Evolutionary conservation across 1,284 basidiomycete species (phyloP).

Genomic region (Pulchroboletus neoregius): DNA sequence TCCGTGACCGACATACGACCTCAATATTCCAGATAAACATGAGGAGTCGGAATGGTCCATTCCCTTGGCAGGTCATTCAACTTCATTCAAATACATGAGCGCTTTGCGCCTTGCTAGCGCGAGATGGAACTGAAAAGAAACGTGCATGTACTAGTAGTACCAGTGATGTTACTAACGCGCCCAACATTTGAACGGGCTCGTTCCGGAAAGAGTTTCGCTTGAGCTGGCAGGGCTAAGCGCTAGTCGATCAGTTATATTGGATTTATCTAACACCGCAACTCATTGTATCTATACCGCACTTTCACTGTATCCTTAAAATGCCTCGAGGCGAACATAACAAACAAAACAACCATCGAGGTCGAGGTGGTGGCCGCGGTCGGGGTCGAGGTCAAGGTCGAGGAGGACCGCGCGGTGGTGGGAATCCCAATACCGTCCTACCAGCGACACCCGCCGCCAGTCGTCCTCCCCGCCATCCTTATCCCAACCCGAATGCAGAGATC

Average conservation of each 20-base stretch:
- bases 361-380: conserved; percentile 8
- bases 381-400: conserved; percentile 17
- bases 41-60: background rate
- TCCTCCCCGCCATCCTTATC: conserved; percentile 6
- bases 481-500: conserved; percentile 15
- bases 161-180: too few relatives aligned
- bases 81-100: background rate
- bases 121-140: too few relatives aligned
- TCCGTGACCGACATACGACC: background rate
- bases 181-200: too few relatives aligned
- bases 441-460: background rate
- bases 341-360: conserved; percentile 6
- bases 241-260: too few relatives aligned
- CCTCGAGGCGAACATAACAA: conserved; percentile 13
- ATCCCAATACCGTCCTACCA: background rate
- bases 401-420: background rate
- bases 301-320: too few relatives aligned
- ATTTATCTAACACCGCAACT: too few relatives aligned
- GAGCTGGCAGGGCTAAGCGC: too few relatives aligned
- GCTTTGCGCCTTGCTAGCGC: background rate
- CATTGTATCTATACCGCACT: too few relatives aligned
- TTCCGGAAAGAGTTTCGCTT: too few relatives aligned
- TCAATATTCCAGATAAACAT: background rate
- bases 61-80: background rate
- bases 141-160: too few relatives aligned